These are phyloP conservation scores for Extremus antarcticus DNA, from an alignment of 495 filamentous ascomycete species.

Conservation along the genomic window DNA sequence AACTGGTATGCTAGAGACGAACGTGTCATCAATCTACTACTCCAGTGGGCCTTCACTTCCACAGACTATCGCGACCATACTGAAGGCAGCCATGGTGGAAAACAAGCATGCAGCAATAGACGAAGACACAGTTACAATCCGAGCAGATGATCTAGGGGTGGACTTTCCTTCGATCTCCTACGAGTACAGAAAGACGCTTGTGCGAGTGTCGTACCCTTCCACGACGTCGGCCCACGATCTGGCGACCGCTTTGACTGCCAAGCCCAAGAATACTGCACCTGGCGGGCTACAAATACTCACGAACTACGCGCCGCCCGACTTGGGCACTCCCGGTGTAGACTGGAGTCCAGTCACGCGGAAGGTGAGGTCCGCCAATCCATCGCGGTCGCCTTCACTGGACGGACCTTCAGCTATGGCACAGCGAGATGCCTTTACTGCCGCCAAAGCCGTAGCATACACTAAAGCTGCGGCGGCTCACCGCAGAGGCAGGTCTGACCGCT, in stretches of 20 bases:
- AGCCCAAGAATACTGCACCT: constrained; percentile 4
- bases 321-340: not conserved
- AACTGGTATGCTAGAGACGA: constrained; percentile 38
- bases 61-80: constrained; percentile 43
- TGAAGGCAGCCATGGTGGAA: constrained; percentile 26
- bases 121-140: constrained; percentile 10
- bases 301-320: constrained; percentile 28
- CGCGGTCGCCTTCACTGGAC: constrained; percentile 12
- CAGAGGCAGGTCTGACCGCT: constrained; percentile 50
- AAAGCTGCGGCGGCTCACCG: constrained; percentile 54
- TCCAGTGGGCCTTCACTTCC: constrained; percentile 46
- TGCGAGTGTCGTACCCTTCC: constrained; percentile 45
- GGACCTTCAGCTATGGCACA: constrained; percentile 1
- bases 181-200: constrained; percentile 38
- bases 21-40: constrained; percentile 52
- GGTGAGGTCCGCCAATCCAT: not conserved
- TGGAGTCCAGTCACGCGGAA: not conserved
- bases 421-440: constrained; percentile 32
- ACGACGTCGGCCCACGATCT: constrained; percentile 48
- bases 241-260: constrained; percentile 39
- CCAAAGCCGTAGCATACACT: constrained; percentile 39
- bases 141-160: constrained; percentile 39
- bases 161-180: constrained; percentile 43
- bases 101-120: constrained; percentile 29
- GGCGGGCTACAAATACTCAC: constrained; percentile 30